Conservation (phyloP, 345 rosid species). For the Melaleuca quinquenervia region DNA sequence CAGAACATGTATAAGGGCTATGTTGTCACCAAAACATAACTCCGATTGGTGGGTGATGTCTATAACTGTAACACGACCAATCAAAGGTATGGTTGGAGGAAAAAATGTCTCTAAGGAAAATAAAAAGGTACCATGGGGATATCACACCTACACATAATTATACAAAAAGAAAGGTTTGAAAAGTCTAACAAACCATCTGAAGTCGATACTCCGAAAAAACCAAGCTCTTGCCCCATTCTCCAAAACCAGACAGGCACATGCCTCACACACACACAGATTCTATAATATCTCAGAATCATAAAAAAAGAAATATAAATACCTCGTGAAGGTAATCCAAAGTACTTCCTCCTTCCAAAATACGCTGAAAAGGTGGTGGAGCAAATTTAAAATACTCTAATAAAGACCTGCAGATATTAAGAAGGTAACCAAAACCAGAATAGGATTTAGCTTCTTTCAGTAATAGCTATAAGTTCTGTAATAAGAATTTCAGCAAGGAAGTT, state of each 20-base stretch:
- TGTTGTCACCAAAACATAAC: neutral
- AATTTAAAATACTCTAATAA: slow-evolving; percentile 52
- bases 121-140: neutral
- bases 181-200: neutral
- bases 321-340: slow-evolving; percentile 16
- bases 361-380: slow-evolving; percentile 75
- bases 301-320: slow-evolving; percentile 23
- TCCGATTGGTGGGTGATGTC: neutral
- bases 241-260: neutral
- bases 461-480: neutral
- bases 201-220: neutral
- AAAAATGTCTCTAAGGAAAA: neutral
- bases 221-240: neutral
- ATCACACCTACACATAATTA: neutral
- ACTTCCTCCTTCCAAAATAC: slow-evolving; percentile 28
- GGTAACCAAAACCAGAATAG: neutral
- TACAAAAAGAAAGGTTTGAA: neutral
- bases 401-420: slow-evolving; percentile 41
- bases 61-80: neutral
- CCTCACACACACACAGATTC: neutral
- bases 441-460: neutral
- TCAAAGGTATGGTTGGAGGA: neutral
- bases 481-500: neutral
- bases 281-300: neutral
- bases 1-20: neutral